phyloP scores from a whole-genome alignment of 2,329 filamentous ascomycete species.

The Sarocladium brachiariae region DNA sequence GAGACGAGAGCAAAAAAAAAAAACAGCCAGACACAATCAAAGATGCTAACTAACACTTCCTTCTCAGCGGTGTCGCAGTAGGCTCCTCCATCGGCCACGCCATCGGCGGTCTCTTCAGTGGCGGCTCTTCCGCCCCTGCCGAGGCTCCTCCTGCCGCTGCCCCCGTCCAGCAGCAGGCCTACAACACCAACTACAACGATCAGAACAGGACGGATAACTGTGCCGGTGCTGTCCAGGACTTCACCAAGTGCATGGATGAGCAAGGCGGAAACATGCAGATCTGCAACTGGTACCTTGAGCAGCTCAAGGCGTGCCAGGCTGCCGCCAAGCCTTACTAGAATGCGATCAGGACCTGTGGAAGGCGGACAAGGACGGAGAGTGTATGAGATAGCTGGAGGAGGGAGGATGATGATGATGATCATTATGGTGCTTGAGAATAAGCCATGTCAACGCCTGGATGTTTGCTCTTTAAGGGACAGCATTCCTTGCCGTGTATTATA shows the following conservation, averaged over 20 bases:
- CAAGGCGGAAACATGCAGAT: constrained; percentile 90
- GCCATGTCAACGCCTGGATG: constrained; percentile 7
- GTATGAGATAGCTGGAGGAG: not conserved
- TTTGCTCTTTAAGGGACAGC: not conserved
- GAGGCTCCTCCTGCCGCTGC: constrained; percentile 43
- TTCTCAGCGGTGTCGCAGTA: constrained; percentile 83
- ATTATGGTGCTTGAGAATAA: too few relatives aligned
- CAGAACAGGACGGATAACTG: constrained; percentile 59
- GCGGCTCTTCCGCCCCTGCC: constrained; percentile 54
- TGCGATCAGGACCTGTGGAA: constrained; percentile 12
- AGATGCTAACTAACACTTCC: not conserved
- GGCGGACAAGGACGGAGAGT: too few relatives aligned
- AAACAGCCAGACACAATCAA: too few relatives aligned
- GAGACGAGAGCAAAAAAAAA: too few relatives aligned
- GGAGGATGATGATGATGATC: not conserved
- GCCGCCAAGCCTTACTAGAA: constrained; percentile 65
- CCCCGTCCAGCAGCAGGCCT: constrained; percentile 35
- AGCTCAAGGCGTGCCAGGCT: constrained; percentile 84
- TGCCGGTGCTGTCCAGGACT: constrained; percentile 70
- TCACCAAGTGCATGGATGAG: constrained; percentile 95
- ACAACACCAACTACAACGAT: constrained; percentile 24
- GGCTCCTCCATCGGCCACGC: constrained; percentile 94
- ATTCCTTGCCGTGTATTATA: constrained; percentile 7
- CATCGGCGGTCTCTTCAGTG: constrained; percentile 80
- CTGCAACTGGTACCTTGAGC: constrained; percentile 96